phyloP scores from a whole-genome alignment of 345 rosid species.

The Angophora floribunda region DNA sequence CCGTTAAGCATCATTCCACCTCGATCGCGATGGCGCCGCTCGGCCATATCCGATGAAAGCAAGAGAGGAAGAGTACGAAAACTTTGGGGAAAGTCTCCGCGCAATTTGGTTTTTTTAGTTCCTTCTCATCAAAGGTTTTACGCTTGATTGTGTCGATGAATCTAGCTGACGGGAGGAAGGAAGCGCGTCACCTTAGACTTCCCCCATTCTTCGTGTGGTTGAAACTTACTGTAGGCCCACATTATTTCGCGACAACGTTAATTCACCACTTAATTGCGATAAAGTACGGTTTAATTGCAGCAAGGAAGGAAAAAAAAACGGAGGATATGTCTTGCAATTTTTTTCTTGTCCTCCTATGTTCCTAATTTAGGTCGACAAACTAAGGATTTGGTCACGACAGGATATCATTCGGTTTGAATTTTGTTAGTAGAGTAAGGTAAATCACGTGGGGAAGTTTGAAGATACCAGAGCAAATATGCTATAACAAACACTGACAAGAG shows the following conservation, averaged over 20 bases:
- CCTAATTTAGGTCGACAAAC: neutral
- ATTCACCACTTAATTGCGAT: neutral
- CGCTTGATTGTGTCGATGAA: neutral
- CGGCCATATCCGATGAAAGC: neutral
- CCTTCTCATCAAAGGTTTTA: neutral
- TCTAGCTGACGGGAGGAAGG: neutral
- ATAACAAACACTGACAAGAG: neutral
- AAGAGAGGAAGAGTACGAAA: no score
- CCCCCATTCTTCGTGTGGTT: neutral
- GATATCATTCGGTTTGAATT: rapidly evolving
- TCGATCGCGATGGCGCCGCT: neutral
- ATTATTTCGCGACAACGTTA: neutral
- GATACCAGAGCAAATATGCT: neutral
- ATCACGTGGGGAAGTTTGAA: neutral
- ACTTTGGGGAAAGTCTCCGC: neutral
- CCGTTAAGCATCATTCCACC: neutral
- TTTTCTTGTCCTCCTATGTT: neutral
- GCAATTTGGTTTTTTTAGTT: neutral
- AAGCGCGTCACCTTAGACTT: neutral
- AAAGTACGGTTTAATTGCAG: neutral
- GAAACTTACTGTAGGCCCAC: neutral
- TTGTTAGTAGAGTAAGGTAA: neutral
- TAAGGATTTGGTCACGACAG: neutral
- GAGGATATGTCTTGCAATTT: neutral
- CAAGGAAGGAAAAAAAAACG: neutral